phyloP scores from a whole-genome alignment of 2,329 filamentous ascomycete genomes.

The Polychaeton citri region DNA sequence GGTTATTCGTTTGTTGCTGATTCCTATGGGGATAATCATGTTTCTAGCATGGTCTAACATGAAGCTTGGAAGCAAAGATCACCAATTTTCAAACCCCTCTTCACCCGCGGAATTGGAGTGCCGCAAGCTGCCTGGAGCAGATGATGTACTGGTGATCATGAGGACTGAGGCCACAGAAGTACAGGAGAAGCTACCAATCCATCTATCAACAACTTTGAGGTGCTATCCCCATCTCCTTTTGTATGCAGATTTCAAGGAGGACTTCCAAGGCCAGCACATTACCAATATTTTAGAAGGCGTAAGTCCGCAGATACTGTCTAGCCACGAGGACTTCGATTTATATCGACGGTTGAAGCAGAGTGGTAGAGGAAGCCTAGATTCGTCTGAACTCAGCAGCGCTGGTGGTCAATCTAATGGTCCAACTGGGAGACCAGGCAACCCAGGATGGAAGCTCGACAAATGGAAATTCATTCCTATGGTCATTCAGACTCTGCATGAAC shows the following conservation, averaged over 20 bases:
- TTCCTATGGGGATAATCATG: not conserved
- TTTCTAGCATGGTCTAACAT: not conserved
- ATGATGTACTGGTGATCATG: slow-evolving; percentile 41
- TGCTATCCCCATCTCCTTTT: slow-evolving; percentile 22
- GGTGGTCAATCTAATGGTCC: slow-evolving; percentile 1
- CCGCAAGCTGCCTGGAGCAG: slow-evolving; percentile 16
- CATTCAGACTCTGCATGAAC: slow-evolving; percentile 8
- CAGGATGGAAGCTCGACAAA: slow-evolving; percentile 20
- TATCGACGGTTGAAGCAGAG: slow-evolving; percentile 12
- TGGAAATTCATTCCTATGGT: slow-evolving; percentile 43
- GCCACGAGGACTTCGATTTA: slow-evolving; percentile 15
- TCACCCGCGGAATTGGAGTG: slow-evolving; percentile 2
- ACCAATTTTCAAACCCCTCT: not conserved
- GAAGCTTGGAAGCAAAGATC: not conserved
- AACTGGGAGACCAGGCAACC: slow-evolving; percentile 2
- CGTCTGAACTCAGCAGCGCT: slow-evolving; percentile 6
- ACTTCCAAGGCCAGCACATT: slow-evolving; percentile 20
- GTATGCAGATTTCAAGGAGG: slow-evolving; percentile 25
- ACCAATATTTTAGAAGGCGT: slow-evolving; percentile 16
- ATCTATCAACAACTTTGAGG: slow-evolving; percentile 21
- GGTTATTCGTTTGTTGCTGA: not conserved
- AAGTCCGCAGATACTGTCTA: slow-evolving; percentile 4
- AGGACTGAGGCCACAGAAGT: slow-evolving; percentile 21
- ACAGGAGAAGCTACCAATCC: slow-evolving; percentile 16
- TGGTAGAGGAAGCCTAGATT: slow-evolving; percentile 5